These are phyloP conservation scores for Sarocladium brachiariae DNA, from an alignment of 2,329 filamentous ascomycete species.

Conservation along the genomic window DNA sequence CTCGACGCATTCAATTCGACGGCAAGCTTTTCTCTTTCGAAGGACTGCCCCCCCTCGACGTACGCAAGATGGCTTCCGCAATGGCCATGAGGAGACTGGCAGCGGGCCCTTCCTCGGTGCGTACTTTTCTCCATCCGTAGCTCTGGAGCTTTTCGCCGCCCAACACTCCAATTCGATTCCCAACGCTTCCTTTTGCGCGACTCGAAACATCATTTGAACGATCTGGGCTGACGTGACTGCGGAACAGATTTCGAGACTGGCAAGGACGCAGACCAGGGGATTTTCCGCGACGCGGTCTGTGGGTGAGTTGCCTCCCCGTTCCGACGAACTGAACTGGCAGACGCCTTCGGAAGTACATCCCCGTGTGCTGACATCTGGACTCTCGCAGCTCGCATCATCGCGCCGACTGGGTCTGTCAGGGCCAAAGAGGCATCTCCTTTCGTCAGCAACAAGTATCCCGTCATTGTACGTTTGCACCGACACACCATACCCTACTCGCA, in stretches of 20 bases:
- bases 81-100: constrained; percentile 58
- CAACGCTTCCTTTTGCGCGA: no score
- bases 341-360: background rate
- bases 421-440: constrained; percentile 89
- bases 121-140: constrained; percentile 24
- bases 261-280: constrained; percentile 60
- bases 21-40: background rate
- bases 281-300: constrained; percentile 84
- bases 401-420: constrained; percentile 68
- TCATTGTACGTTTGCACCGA: constrained; percentile 63
- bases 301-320: constrained; percentile 43
- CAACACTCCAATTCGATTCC: no score
- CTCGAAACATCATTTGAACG: background rate
- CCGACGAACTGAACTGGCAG: background rate
- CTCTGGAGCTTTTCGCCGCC: constrained; percentile 14
- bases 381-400: constrained; percentile 71
- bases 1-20: background rate
- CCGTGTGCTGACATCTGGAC: constrained; percentile 7
- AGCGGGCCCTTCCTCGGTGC: constrained; percentile 44
- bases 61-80: constrained; percentile 49
- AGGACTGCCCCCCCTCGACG: constrained; percentile 2
- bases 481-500: no score
- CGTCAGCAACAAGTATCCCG: constrained; percentile 83
- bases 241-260: constrained; percentile 53
- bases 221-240: constrained; percentile 9